Evolutionary conservation across 164 flowering plant genomes (phyloP), one percentile per base, ranked within the genome.

Genomic region (Hamamelis virginiana): DNA sequence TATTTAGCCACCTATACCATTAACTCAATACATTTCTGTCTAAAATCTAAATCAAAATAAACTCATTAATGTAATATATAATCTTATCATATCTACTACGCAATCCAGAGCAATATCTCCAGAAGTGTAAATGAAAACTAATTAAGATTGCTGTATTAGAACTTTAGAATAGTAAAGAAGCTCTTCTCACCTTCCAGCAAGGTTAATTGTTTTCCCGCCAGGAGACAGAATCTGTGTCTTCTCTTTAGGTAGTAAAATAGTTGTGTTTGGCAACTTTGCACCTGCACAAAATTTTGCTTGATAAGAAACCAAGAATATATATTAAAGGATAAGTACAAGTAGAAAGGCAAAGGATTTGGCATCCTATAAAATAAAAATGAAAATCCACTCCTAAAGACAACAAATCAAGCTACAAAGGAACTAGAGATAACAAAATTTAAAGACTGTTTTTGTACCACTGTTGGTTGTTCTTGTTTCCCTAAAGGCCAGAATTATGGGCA

Each of bases 121-220:
- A 1, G 8, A 28, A 5, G 41, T 33, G 41, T 6, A 33, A 33
- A 33, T 2, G 4, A 33, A 33, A 33, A 33, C 41, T 2, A 33
- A 33, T 33, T 33, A 33, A 33, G 6, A 33, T 33, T 33, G 41
- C 41, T 33, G 6, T 33, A 33, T 33, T 33, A 33, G 41, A 33
- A 33, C 2, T 33, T 13, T 62, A 45, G 51, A 67, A 27, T 67
- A 21, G 16, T 9, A 9, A 56, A 62, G 38, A n/a, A 21, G 55
- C 18, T 28, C 27, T 21, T 62, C 85, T 83, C 68, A 92, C 98
- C 94, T 91, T 80, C 88, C 87, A 45, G 91, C 89, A 69, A 92
- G 51, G 16, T 82, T 74, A 18, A 91, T 69, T 21, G 80, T 73
- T 77, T 76, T 91, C 68, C 86, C 85, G 69, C 90, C 92, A 9